Percentiles rank a stretch among this genome's conserved stretches.
Conservation (phyloP, 2,329 filamentous ascomycete genomes). For the Purpureocillium lavendulum region DNA sequence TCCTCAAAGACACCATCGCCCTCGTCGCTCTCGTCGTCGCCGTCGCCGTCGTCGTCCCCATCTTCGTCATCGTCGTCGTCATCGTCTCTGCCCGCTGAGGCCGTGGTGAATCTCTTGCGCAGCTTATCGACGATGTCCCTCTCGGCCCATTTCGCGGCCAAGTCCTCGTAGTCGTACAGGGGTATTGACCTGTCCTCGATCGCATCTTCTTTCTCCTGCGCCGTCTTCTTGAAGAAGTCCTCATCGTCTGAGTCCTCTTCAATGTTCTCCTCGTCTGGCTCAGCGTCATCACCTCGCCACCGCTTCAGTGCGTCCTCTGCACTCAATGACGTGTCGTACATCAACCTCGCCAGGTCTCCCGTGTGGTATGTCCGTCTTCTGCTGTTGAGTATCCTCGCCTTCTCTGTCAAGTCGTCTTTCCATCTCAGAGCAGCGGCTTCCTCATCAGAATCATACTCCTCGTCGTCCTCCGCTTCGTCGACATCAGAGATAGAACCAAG, state of each 20-base stretch:
- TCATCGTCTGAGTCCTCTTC: conserved; percentile 50
- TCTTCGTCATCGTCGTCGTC: conserved; percentile 39
- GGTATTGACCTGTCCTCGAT: conserved; percentile 78
- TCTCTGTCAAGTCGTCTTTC: conserved; percentile 80
- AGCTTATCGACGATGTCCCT: conserved; percentile 69
- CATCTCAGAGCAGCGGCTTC: conserved; percentile 70
- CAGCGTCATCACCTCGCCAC: conserved; percentile 65
- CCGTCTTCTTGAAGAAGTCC: conserved; percentile 57
- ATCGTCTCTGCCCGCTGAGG: conserved; percentile 38
- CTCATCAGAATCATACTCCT: conserved; percentile 52
- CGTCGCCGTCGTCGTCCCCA: conserved; percentile 48
- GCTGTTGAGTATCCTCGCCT: conserved; percentile 63
- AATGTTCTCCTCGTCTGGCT: conserved; percentile 49
- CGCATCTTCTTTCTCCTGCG: conserved; percentile 58
- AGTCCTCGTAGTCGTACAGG: conserved; percentile 66
- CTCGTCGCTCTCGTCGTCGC: conserved; percentile 57
- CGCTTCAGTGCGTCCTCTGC: conserved; percentile 66
- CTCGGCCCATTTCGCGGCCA: conserved; percentile 80
- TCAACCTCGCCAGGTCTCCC: conserved; percentile 72
- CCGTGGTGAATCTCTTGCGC: conserved; percentile 65
- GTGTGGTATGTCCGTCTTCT: conserved; percentile 67
- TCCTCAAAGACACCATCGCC: conserved; percentile 81
- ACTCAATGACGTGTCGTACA: conserved; percentile 78
- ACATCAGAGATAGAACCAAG: conserved; percentile 71
- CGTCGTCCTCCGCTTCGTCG: conserved; percentile 35